phyloP scores from a whole-genome alignment of 805 yeast species.

The Wickerhamomyces chambardii region DNA sequence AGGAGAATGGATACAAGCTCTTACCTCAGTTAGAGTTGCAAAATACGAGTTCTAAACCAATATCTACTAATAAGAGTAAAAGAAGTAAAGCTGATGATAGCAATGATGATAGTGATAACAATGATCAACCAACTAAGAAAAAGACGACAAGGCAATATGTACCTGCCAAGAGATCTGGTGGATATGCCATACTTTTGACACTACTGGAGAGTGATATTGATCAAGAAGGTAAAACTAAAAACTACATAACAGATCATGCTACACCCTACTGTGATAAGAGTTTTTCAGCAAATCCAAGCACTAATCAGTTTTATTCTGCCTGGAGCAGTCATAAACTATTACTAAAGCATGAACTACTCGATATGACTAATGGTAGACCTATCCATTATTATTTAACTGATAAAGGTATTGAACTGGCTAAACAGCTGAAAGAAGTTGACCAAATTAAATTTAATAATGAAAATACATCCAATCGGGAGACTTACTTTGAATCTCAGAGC shows the following conservation, averaged over 20 bases:
- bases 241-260: slow-evolving; percentile 46
- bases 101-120: slow-evolving; percentile 3
- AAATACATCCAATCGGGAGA: too few relatives aligned
- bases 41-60: slow-evolving; percentile 4
- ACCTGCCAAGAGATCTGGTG: slow-evolving; percentile 74
- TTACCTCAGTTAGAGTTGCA: slow-evolving; percentile 28
- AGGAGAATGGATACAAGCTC: slow-evolving; percentile 33
- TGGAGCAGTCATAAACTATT: slow-evolving; percentile 68
- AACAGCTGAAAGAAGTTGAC: slow-evolving; percentile 40
- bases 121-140: slow-evolving; percentile 11
- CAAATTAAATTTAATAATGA: slow-evolving; percentile 20
- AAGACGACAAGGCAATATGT: slow-evolving; percentile 36
- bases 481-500: neutral
- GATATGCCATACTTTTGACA: slow-evolving; percentile 69
- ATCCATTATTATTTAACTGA: slow-evolving; percentile 56
- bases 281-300: slow-evolving; percentile 49
- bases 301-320: slow-evolving; percentile 61
- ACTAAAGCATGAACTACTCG: slow-evolving; percentile 43
- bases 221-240: slow-evolving; percentile 52
- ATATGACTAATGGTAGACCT: slow-evolving; percentile 50
- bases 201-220: slow-evolving; percentile 38
- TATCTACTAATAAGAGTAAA: slow-evolving; percentile 5
- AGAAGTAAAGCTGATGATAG: too few relatives aligned
- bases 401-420: slow-evolving; percentile 58
- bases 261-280: slow-evolving; percentile 47